Conservation (phyloP, 495 filamentous ascomycete genomes). For the Penicillium salamii region DNA sequence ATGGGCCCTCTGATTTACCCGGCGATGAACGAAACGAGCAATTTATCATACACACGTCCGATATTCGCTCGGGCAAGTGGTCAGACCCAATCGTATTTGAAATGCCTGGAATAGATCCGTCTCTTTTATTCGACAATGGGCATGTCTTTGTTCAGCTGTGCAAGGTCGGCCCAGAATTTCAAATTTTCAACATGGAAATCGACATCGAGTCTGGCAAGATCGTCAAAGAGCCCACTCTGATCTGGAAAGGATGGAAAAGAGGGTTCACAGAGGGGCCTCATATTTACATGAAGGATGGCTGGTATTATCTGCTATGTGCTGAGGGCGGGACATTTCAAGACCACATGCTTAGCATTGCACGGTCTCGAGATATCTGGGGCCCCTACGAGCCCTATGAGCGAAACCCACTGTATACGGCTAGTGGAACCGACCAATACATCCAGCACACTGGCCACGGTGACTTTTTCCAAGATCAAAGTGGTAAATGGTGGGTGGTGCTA, state of each 20-base stretch:
- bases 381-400: conserved; percentile 51
- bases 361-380: conserved; percentile 47
- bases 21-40: conserved; percentile 16
- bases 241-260: conserved; percentile 52
- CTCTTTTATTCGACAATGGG: conserved; percentile 24
- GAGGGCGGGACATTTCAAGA: conserved; percentile 57
- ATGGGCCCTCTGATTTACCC: conserved; percentile 10
- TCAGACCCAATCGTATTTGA: conserved; percentile 28
- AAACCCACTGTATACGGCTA: conserved; percentile 56
- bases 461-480: conserved; percentile 42
- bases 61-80: conserved; percentile 23
- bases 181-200: conserved; percentile 31
- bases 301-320: conserved; percentile 62
- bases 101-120: conserved; percentile 25
- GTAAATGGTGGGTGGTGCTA: conserved; percentile 53
- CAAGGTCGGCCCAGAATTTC: conserved; percentile 13
- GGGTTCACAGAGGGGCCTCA: conserved; percentile 57
- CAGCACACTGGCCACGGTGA: conserved; percentile 40
- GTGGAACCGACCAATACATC: conserved; percentile 39
- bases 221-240: conserved; percentile 27
- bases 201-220: conserved; percentile 39
- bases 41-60: conserved; percentile 22
- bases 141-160: conserved; percentile 18
- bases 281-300: conserved; percentile 58
- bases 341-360: conserved; percentile 54